phyloP scores from a whole-genome alignment of 805 yeast species.

The Kluyveromyces dobzhanskii region DNA sequence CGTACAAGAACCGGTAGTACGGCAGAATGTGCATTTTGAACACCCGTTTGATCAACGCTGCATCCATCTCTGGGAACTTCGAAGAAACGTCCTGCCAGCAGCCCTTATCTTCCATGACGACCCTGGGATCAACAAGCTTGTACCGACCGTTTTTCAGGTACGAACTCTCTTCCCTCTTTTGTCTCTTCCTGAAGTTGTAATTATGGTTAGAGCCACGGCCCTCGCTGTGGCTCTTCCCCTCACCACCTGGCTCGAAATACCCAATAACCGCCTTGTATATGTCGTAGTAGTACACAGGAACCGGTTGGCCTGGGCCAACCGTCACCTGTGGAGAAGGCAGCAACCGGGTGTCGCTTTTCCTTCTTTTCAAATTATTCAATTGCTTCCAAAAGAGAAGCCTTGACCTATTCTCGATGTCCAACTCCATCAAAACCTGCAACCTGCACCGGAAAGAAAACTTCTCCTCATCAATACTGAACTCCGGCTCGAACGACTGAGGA shows the following conservation, averaged over 20 bases:
- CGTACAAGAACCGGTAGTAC: constrained; percentile 29
- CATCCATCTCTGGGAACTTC: constrained; percentile 3
- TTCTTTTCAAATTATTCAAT: constrained; percentile 42
- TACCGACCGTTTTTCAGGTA: constrained; percentile 3
- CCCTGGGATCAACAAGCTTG: not conserved
- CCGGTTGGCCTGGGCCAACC: too few species aligned
- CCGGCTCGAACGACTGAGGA: constrained; percentile 43
- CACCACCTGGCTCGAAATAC: constrained; percentile 1
- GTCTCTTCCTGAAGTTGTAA: constrained; percentile 4
- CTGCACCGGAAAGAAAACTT: constrained; percentile 61
- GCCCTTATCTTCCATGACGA: constrained; percentile 10
- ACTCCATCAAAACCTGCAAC: constrained; percentile 56
- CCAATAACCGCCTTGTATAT: constrained; percentile 31
- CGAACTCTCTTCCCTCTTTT: constrained; percentile 8
- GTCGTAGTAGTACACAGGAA: constrained; percentile 30
- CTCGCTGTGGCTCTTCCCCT: constrained; percentile 5
- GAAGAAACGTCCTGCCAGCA: constrained; percentile 25
- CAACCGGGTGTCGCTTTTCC: constrained; percentile 3
- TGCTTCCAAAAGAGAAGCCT: constrained; percentile 55
- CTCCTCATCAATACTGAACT: constrained; percentile 43
- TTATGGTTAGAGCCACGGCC: not conserved
- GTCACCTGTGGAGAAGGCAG: constrained; percentile 4
- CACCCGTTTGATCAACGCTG: constrained; percentile 10
- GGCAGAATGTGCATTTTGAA: constrained; percentile 22
- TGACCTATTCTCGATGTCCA: constrained; percentile 55